Conservation (phyloP, 2,329 filamentous ascomycete genomes). For the Hypocreales sp. region DNA sequence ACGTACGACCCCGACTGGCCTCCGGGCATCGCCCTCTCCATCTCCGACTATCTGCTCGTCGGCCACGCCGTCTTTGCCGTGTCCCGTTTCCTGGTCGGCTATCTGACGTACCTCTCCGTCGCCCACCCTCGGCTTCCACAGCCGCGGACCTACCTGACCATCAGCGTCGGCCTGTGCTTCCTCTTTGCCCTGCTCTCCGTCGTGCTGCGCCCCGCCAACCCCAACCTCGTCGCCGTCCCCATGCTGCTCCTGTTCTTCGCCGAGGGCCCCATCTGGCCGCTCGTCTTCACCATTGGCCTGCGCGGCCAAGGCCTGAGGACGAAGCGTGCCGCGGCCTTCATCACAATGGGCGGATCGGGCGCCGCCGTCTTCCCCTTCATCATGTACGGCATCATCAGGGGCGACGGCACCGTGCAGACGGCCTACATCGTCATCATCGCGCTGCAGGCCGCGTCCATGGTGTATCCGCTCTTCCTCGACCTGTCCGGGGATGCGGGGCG, state of each 20-base stretch:
- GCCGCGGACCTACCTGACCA: constrained; percentile 53
- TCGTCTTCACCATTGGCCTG: constrained; percentile 66
- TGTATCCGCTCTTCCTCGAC: constrained; percentile 34
- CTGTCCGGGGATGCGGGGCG: constrained; percentile 28
- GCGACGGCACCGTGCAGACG: constrained; percentile 43
- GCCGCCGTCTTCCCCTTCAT: constrained; percentile 63
- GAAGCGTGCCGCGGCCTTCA: constrained; percentile 62
- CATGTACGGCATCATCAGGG: constrained; percentile 49
- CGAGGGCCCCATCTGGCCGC: constrained; percentile 69
- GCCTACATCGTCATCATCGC: constrained; percentile 49
- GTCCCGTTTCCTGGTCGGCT: constrained; percentile 54
- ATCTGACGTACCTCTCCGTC: constrained; percentile 43
- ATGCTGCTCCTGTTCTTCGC: constrained; percentile 62
- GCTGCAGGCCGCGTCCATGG: constrained; percentile 27
- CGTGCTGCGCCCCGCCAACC: constrained; percentile 25
- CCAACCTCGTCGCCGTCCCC: constrained; percentile 40
- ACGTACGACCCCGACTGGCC: constrained; percentile 14
- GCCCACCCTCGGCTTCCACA: constrained; percentile 36
- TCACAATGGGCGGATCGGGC: constrained; percentile 62
- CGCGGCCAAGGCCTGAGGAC: constrained; percentile 67
- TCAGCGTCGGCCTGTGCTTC: constrained; percentile 45
- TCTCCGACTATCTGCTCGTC: constrained; percentile 53
- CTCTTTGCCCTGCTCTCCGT: constrained; percentile 35
- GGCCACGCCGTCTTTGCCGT: constrained; percentile 59
- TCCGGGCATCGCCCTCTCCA: constrained; percentile 33